Base-by-base conservation (phyloP, 2,329 filamentous ascomycete genomes). In the Rhexocercosporidium sp. region DNA sequence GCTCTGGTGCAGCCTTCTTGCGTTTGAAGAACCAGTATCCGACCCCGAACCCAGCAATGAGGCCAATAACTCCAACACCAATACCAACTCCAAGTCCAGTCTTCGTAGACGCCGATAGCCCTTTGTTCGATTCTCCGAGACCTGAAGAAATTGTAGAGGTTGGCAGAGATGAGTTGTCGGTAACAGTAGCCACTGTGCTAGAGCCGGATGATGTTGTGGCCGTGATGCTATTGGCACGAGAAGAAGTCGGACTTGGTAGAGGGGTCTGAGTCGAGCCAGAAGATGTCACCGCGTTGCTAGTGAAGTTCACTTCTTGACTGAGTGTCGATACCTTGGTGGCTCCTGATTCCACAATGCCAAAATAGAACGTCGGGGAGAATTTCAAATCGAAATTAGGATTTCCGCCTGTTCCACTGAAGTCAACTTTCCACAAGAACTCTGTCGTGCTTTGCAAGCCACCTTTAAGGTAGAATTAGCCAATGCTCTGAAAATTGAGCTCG, bases 1-100 rank as follows among this genome's bases (percentile, higher is more conserved):
- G 25, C 25, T 53, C 25, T 18, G 49, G 11, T 18, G 49, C 49
- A 3, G 25, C 12, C 49, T 31, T 53, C 49, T 53, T 53, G 27
- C 49, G 49, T 53, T 20, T 20, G 27, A 53, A 53, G 27, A 53
- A 53, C 49, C 49, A 53, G 25, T 53, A 53, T 53, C 49, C 49
- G 18, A 18, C 25, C 14, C 49, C 49, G 12, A 53, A 53, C 6
- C 49, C 49, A 53, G 49, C 49, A 18, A 31, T n/a, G 27, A 53
- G 49, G 18, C 20, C 49, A 53, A 53, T 5, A 53, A 53, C 27
- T 29, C 49, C 49, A 12, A 53, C 49, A 16, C 49, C 49, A 18
- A 53, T 25, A n/a, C 49, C 49, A 5, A 53, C 14, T 0, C 49
- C 49, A 18, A 53, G 9, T 4, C 25, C 25, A 31, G 20, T 53